Conservation (phyloP, 208 protist species). For the Leptomonas pyrrhocoris region DNA sequence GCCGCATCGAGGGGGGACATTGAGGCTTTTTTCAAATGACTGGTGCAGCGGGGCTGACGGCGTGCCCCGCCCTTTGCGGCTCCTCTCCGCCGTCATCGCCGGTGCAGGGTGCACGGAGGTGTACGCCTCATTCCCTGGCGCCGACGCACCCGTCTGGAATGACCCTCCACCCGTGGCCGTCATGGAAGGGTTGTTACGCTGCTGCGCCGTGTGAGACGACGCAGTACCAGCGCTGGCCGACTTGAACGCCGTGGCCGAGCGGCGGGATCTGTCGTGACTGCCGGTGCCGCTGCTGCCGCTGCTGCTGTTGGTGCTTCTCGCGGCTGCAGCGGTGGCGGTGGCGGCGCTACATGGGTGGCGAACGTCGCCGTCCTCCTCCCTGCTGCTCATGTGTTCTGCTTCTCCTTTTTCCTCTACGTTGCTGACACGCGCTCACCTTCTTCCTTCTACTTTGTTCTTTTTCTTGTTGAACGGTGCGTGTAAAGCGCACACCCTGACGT, state of each 20-base stretch:
- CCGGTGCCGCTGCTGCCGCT: background rate
- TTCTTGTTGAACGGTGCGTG: too few species aligned
- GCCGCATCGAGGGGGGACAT: background rate
- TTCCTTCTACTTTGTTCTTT: too few species aligned
- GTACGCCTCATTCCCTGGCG: background rate
- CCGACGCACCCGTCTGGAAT: background rate
- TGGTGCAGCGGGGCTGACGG: too few species aligned
- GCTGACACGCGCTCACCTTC: too few species aligned
- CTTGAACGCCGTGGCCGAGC: background rate
- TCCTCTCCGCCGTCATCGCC: background rate
- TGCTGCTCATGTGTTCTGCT: background rate
- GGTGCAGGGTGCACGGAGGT: background rate
- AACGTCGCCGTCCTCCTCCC: too few species aligned
- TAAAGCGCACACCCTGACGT: too few species aligned
- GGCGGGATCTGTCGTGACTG: background rate
- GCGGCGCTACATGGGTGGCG: background rate
- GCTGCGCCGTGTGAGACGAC: conserved; percentile 11
- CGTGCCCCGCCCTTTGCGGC: too few species aligned
- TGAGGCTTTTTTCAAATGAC: too few species aligned
- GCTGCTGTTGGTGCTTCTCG: background rate
- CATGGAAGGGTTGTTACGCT: conserved; percentile 8
- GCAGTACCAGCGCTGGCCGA: background rate
- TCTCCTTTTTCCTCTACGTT: too few species aligned
- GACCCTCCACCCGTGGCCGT: conserved; percentile 11
- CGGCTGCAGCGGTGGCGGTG: background rate